Conservation (phyloP, 148 eudicot species). For the Silene uniflora region DNA sequence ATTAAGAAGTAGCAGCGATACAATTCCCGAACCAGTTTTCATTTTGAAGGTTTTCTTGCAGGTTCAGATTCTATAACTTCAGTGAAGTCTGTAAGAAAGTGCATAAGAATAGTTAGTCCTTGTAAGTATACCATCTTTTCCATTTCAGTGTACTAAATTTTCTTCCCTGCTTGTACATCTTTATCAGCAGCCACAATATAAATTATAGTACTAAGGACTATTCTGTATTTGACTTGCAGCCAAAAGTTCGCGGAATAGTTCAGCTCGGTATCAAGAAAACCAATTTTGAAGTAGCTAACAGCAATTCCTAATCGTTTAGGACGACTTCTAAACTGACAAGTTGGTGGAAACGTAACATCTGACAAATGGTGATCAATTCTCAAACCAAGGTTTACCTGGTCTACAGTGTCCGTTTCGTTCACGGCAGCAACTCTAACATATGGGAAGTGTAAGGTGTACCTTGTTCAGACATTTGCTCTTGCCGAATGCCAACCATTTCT, state of each 20-base stretch:
- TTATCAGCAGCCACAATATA: background rate
- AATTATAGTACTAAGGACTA: background rate
- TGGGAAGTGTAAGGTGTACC: too few relatives aligned
- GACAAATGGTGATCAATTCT: too few relatives aligned
- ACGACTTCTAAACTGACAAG: constrained; percentile 20
- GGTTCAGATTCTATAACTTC: constrained; percentile 61
- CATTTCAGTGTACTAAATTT: background rate
- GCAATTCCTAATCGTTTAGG: background rate
- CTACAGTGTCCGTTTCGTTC: too few relatives aligned
- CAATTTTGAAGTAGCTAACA: constrained; percentile 24
- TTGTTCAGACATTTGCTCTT: too few relatives aligned
- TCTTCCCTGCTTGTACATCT: constrained; percentile 6
- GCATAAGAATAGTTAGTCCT: constrained; percentile 66
- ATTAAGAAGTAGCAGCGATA: too few relatives aligned
- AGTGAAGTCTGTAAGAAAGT: constrained; percentile 59
- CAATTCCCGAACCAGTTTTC: background rate
- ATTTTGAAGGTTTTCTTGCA: constrained; percentile 22
- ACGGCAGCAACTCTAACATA: too few relatives aligned
- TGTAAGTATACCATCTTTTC: constrained; percentile 35
- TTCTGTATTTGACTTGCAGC: constrained; percentile 35
- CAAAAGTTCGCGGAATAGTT: constrained; percentile 35
- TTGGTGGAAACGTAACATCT: background rate
- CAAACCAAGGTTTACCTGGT: too few relatives aligned
- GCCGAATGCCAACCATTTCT: too few relatives aligned
- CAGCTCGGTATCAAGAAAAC: constrained; percentile 25